Percentiles rank a stretch among this genome's conserved stretches.
These are phyloP conservation scores for Phytophthora palmivora DNA, from an alignment of 352 stramenopile species.

Conservation along the genomic window DNA sequence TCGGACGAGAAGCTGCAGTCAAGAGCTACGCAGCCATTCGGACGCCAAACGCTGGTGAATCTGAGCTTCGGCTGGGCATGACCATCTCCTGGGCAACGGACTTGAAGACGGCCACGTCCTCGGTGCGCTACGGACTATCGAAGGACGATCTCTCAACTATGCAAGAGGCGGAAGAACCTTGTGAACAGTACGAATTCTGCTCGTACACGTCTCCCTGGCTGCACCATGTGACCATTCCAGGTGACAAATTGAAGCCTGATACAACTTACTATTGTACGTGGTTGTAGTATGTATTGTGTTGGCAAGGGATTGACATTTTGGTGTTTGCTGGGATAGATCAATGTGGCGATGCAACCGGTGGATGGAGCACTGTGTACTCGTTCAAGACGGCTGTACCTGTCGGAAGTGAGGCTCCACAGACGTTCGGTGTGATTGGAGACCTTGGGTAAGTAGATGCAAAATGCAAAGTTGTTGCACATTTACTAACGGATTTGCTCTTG, in stretches of 20 bases:
- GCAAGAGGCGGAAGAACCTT: conserved; percentile 35
- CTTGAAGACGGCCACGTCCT: conserved; percentile 48
- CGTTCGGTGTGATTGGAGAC: conserved; percentile 91
- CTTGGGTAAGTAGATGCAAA: conserved; percentile 81
- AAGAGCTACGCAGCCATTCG: conserved; percentile 16
- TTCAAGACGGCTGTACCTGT: conserved; percentile 65
- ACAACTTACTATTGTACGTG: conserved; percentile 81
- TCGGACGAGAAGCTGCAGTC: conserved; percentile 42
- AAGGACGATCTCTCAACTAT: conserved; percentile 32
- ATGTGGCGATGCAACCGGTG: conserved; percentile 57
- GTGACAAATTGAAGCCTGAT: conserved; percentile 48
- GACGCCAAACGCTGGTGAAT: conserved; percentile 2
- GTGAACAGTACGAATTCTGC: conserved; percentile 79
- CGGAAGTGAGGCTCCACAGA: conserved; percentile 57
- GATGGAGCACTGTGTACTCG: conserved; percentile 58
- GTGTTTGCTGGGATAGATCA: conserved; percentile 51
- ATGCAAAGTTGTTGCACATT: background rate
- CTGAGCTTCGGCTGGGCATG: conserved; percentile 42
- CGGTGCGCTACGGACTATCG: conserved; percentile 54
- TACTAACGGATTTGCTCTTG: background rate
- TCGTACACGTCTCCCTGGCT: conserved; percentile 79
- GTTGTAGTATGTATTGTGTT: background rate
- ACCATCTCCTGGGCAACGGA: conserved; percentile 67
- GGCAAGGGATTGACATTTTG: conserved; percentile 5
- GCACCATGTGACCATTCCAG: conserved; percentile 74